phyloP scores from a whole-genome alignment of 2,329 filamentous ascomycete species.

The Calonectria montana region DNA sequence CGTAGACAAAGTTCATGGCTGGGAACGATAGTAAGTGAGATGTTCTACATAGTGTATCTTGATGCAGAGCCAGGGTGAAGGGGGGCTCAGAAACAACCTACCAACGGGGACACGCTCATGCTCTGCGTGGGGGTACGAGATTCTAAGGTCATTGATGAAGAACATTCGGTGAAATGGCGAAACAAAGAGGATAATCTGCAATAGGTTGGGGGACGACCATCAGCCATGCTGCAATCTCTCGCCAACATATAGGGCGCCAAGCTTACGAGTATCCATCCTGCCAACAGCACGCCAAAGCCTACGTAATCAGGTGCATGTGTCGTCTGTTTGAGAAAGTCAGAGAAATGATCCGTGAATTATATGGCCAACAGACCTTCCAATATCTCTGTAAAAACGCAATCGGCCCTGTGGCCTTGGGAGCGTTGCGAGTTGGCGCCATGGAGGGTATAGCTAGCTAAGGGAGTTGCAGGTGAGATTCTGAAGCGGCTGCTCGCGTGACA shows the following conservation, averaged over 20 bases:
- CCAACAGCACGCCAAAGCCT: constrained; percentile 77
- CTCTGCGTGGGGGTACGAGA: constrained; percentile 88
- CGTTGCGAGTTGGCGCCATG: constrained; percentile 43
- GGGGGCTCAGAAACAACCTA: constrained; percentile 54
- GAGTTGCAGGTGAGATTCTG: neutral
- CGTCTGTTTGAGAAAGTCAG: constrained; percentile 59
- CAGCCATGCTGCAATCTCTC: neutral
- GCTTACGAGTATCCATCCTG: constrained; percentile 71
- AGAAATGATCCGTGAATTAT: neutral
- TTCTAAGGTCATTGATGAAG: constrained; percentile 83
- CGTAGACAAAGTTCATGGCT: constrained; percentile 84
- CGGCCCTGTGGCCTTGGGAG: constrained; percentile 31
- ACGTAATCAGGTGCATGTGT: constrained; percentile 92
- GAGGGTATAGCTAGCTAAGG: neutral
- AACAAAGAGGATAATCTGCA: constrained; percentile 54
- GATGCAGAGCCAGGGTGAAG: neutral
- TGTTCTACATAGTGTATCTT: neutral
- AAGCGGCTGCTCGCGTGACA: constrained; percentile 23
- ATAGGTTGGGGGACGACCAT: constrained; percentile 17
- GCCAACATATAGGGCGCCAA: constrained; percentile 16
- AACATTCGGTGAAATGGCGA: constrained; percentile 97
- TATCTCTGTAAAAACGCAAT: constrained; percentile 52
- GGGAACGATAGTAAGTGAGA: neutral
- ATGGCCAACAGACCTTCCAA: constrained; percentile 56
- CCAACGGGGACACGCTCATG: constrained; percentile 85